Base-by-base conservation (phyloP, 2,329 filamentous ascomycete species). In the Aspergillus sp. region DNA sequence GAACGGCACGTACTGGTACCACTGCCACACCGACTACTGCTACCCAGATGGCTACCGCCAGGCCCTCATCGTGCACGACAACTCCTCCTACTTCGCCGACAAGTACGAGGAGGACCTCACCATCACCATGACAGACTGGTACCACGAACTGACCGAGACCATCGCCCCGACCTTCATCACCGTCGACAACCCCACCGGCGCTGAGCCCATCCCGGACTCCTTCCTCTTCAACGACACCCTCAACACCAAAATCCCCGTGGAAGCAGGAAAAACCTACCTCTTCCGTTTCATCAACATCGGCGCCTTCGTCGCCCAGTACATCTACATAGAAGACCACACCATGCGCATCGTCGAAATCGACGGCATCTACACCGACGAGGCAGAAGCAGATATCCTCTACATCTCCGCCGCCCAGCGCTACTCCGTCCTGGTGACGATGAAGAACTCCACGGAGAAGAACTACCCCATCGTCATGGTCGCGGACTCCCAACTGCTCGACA, bases 281-380 rank as follows among this genome's bases (percentile, higher is more conserved):
- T 81, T 94, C 68, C 87, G 88, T 28, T 77, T 92, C 65, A 81
- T 91, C 70, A 93, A 92, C 67, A 87, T 91, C 13, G 89, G 87
- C 15, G 89, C 89, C 9, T 92, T 93, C 74, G 81, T 79, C 1
- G 77, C 74, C 21, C 82, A 84, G 64, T 81, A 81, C 60, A 76
- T 85, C 60, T 80, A 76, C 52, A 79, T 83, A 48, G 79, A 82
- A 62, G 78, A 73, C 45, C 80, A 83, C 58, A 88, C 84, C 32
- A 86, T 92, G 77, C 84, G 80, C 28, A 87, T 92, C 57, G 83
- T 92, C 36, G 89, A 91, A 72, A 85, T 91, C 1, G 90, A 92
- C 70, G 90, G 89, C 6, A 81, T 91, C 10, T 91, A 89, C 66
- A 87, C 84, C 0, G 81, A 90, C 61, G 81, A 82, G 0, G 76